Percentiles rank a stretch among this genome's conserved stretches.
Conservation (phyloP, 2,329 filamentous ascomycete species). For the Plectosphaerella cucumerina region DNA sequence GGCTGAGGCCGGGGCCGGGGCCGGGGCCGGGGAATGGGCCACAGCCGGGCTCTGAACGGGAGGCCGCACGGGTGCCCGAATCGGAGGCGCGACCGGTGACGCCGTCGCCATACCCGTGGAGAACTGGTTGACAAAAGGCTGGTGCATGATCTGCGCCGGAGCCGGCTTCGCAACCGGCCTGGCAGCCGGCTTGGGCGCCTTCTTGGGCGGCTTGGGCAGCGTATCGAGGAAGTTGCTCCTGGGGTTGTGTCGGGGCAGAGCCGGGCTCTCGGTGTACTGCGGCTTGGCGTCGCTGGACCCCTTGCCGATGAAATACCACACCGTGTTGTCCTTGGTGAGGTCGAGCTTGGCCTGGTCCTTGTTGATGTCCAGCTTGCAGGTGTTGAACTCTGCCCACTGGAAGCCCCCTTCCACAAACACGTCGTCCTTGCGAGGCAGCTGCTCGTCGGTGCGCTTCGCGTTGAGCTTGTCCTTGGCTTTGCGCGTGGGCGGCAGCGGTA, state of each 20-base stretch:
- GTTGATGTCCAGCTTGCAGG: conserved; percentile 48
- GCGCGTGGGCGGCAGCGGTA: conserved; percentile 63
- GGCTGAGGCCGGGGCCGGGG: not conserved
- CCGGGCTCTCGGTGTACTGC: conserved; percentile 80
- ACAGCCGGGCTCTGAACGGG: not conserved
- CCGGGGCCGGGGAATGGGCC: too few species aligned
- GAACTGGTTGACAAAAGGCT: not conserved
- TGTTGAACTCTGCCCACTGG: conserved; percentile 78
- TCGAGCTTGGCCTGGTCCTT: conserved; percentile 65
- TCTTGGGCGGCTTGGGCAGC: conserved; percentile 48
- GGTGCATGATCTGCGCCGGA: not conserved
- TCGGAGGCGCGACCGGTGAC: conserved; percentile 14
- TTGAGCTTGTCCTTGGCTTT: conserved; percentile 65
- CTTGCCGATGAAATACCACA: conserved; percentile 87
- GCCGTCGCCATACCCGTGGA: not conserved
- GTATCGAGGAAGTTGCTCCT: conserved; percentile 72
- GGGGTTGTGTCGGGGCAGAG: conserved; percentile 55
- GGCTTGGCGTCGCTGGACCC: conserved; percentile 85
- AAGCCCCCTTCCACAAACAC: conserved; percentile 59
- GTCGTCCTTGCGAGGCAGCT: conserved; percentile 61
- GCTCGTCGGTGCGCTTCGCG: conserved; percentile 56
- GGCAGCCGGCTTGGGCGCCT: conserved; percentile 17
- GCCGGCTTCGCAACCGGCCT: not conserved
- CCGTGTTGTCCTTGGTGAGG: conserved; percentile 64
- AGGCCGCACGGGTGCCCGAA: not conserved